phyloP scores from a whole-genome alignment of 306 rosid genomes.

The Quillaja saponaria region DNA sequence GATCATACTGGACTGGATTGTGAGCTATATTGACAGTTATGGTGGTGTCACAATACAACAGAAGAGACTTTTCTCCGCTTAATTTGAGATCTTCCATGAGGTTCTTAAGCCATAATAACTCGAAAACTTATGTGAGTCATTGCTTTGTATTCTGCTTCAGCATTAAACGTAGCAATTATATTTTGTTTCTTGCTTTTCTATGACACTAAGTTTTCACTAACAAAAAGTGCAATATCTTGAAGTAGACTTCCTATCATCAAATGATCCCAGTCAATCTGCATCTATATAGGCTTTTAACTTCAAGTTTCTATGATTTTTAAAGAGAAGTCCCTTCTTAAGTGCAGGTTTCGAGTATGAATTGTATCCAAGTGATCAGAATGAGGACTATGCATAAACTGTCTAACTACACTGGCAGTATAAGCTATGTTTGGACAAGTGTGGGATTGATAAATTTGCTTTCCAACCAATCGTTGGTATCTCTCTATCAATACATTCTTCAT shows the following conservation, averaged over 20 bases:
- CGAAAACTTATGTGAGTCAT: background rate
- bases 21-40: background rate
- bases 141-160: background rate
- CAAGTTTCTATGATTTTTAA: background rate
- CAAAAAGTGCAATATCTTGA: background rate
- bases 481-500: background rate
- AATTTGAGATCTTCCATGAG: background rate
- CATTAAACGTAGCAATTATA: background rate
- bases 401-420: background rate
- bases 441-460: background rate
- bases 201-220: background rate
- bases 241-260: background rate
- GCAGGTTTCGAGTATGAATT: too few species aligned
- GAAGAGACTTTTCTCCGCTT: too few species aligned
- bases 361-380: too few species aligned
- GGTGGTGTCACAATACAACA: background rate
- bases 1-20: background rate
- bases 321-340: too few species aligned
- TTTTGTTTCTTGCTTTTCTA: background rate
- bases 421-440: background rate
- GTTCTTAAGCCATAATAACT: background rate
- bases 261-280: background rate
- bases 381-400: background rate
- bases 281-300: background rate
- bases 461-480: background rate